Base-by-base conservation (phyloP, 2,329 filamentous ascomycete species). In the Zopfia rhizophila region DNA sequence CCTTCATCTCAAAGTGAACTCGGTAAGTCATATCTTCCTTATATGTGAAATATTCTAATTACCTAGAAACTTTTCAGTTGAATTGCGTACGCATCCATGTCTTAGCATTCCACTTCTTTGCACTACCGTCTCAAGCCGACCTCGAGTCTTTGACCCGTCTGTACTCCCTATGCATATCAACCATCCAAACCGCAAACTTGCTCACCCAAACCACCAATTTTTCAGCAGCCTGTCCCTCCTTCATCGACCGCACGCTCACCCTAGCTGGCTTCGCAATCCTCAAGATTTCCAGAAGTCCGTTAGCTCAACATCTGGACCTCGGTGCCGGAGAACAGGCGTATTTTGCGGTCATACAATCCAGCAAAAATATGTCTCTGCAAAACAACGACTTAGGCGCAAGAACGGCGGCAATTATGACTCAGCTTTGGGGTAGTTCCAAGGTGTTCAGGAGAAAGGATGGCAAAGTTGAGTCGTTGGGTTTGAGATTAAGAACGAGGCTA, bases 51-150 rank as follows among this genome's bases (percentile, higher is more conserved):
- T 5, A 18, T 25, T 10, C 60, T 68, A 28, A 67, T 42, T 12
- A 18, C 12, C 12, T 36, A 69, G 68, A 68, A 31, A 58, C 58
- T 7, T 57, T 70, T 14, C 62, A 68, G 57, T 58, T 71, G 1
- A 66, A 62, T 29, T 71, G 68, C 30, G 63, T 60, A 12, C 66
- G 68, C 19, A 61, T 71, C 8, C 68, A 71, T 31, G 56, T 71
- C 7, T 54, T 69, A 38, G 58, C 66, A 10, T 71, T 68, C 48
- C 66, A 71, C 33, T 71, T 71, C 55, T 71, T 69, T 38, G 66
- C 66, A 1, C 53, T 66, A 27, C 60, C 65, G 2, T 53, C 61
- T 7, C 55, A 56, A 24, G 56, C 63, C 10, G 65, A 69, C 42
- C 40, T 48, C 4, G 68, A 71, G 23, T 51, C 58, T 12, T 47